These are phyloP conservation scores for Metschnikowia cubensis DNA, from an alignment of 805 yeast species.

Conservation along the genomic window DNA sequence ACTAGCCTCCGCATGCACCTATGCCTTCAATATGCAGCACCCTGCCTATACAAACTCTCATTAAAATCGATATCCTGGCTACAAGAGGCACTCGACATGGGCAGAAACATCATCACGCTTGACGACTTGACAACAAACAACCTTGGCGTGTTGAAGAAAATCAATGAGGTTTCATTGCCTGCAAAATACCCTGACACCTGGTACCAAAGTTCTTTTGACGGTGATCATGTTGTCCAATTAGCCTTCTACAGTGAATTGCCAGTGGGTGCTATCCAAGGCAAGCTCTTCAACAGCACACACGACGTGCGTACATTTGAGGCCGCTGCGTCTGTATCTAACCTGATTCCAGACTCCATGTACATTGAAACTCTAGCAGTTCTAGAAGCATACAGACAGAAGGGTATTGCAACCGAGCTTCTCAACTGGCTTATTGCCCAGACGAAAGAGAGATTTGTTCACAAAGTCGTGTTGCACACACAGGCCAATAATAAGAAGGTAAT, in stretches of 20 bases:
- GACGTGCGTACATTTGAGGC: constrained; percentile 28
- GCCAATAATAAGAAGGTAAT: constrained; percentile 37
- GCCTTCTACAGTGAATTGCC: constrained; percentile 74
- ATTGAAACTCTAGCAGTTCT: constrained; percentile 68
- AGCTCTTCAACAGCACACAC: constrained; percentile 41
- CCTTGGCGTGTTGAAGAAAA: constrained; percentile 53
- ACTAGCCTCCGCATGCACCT: neutral
- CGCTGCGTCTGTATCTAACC: constrained; percentile 22
- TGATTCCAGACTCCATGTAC: constrained; percentile 52
- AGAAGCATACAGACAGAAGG: constrained; percentile 54
- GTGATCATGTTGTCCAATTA: constrained; percentile 51
- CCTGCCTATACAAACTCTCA: neutral
- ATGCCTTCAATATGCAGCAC: constrained; percentile 1
- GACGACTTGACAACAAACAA: constrained; percentile 62
- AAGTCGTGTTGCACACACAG: constrained; percentile 53
- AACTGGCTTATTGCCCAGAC: constrained; percentile 56
- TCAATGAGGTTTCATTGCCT: constrained; percentile 53
- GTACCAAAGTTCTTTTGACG: constrained; percentile 45
- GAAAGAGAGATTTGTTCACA: constrained; percentile 49
- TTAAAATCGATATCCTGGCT: neutral
- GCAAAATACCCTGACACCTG: constrained; percentile 47
- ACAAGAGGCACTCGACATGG: constrained; percentile 17
- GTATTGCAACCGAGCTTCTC: constrained; percentile 59
- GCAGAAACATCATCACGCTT: constrained; percentile 45
- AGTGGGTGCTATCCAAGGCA: constrained; percentile 71